Evolutionary conservation across 805 yeast genomes (phyloP), one percentile per base, ranked within the genome.

Genomic region (Saccharomyces kudriavzevii): DNA sequence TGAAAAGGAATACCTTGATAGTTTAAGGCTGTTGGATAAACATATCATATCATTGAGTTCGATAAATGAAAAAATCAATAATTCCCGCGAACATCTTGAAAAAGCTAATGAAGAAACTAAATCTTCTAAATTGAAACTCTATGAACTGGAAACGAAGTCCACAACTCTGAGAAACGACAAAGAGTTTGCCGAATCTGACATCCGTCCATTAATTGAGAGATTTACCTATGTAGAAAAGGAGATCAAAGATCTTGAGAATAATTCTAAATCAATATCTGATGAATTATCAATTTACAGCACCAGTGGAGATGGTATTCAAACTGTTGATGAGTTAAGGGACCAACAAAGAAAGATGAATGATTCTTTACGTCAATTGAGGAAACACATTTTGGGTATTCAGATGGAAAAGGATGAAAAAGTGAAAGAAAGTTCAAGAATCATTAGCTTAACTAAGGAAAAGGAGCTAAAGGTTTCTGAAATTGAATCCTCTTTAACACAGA

Each of bases 171-270:
- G 61, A 40, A 48, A 56, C 1, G 59, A 61, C 11, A 50, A 56
- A 27, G 61, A 56, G 2, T 25, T 55, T 50, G 49, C 54, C 2
- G 67, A 66, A 40, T 56, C 65, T 17, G 49, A 55, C 0, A 49
- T 75, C 27, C 62, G 70, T 25, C 62, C 69, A n/a, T 48, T 60
- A 9, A 61, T 70, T 2, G 69, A 63, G 17, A 66, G 62, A 47
- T 53, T 70, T 6, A 28, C 57, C 0, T 59, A 72, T 22, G 24
- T 56, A 13, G 53, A 52, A n/a, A 61, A 58, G 24, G 76, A 71
- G 40, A 20, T 63, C 1, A 55, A 54, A 20, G 54, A 56, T 5
- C 47, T 68, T 5, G 55, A 61, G 13, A 31, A 40, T 3, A 68
- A 67, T 10, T 48, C 65, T 5, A 54, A 59, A 4, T 58, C 54